Evolutionary conservation across 1,139 yeast genomes (phyloP), one percentile per base, ranked within the genome.

Genomic region (Pichia sp.): DNA sequence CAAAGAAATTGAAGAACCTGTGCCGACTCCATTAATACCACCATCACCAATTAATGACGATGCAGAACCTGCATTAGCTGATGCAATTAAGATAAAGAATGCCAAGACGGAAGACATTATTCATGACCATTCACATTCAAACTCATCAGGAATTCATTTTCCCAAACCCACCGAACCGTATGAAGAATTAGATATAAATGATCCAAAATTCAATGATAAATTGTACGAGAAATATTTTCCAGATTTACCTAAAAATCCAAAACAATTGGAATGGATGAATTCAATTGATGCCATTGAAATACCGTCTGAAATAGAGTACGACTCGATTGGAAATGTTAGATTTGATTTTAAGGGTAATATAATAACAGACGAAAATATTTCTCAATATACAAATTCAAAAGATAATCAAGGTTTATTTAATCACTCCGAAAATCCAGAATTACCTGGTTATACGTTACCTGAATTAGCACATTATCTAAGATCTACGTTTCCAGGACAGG

Each of bases 181-280:
- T 39, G 59, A 56, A 39, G 61, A 63, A 39, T 59, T 85, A 35
- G 87, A 82, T 55, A 60, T 85, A 13, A 70, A 85, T 60, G 95
- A 84, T 63, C 92, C 95, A 1, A 76, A 82, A 20, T 90, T 89
- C 62, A 77, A 80, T 55, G 82, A 82, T 40, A 84, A 87, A 58
- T 68, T 94, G 49, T 95, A 89, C 60, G 84, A 80, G 38, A 86
- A 86, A 61, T 94, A 82, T 67, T 92, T 81, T 65, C 97, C 99
- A 0, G 89, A 88, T 56, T 71, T 92, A 48, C 95, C 96, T 4
- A 79, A 74, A 47, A 96, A 92, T 57, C 78, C 89, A 0, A 82
- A 79, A 38, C 85, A 87, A 59, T 66, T 94, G 49, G 85, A 90
- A 48, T 92, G 98, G 98, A 90, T 90, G 96, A 74, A 78, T 50